A percentile compares a stretch with the other conserved stretches of the same genome.
Conservation (phyloP, 2,329 filamentous ascomycete species). For the Rachicladosporium sp. region DNA sequence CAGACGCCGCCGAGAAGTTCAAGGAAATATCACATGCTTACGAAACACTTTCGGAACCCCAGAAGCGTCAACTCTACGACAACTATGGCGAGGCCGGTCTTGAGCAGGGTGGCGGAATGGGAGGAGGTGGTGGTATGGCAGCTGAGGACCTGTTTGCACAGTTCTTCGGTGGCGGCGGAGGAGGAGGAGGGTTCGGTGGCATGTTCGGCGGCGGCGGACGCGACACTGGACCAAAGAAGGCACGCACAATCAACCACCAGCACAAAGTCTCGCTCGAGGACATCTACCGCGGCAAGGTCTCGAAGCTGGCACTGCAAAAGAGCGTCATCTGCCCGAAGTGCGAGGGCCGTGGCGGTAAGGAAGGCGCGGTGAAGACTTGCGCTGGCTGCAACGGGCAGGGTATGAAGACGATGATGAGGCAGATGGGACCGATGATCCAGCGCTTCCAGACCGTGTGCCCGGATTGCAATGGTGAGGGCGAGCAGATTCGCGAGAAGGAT, state of each 20-base stretch:
- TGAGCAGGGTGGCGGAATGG: conserved; percentile 62
- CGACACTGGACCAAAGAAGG: conserved; percentile 74
- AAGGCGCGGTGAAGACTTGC: conserved; percentile 92
- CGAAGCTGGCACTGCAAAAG: conserved; percentile 92
- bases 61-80: conserved; percentile 88
- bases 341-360: conserved; percentile 88
- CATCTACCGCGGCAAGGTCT: conserved; percentile 95
- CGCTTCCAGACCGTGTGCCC: conserved; percentile 98
- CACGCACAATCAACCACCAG: conserved; percentile 91
- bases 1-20: conserved; percentile 91
- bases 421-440: conserved; percentile 99
- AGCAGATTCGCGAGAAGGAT: conserved; percentile 93
- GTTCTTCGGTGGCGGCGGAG: conserved; percentile 71
- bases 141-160: conserved; percentile 93
- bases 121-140: conserved; percentile 70
- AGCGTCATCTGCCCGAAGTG: conserved; percentile 95
- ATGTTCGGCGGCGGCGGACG: conserved; percentile 67
- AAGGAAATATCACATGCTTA: conserved; percentile 95
- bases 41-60: conserved; percentile 80
- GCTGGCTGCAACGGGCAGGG: conserved; percentile 80
- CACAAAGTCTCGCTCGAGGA: conserved; percentile 98
- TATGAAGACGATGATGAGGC: conserved; percentile 99
- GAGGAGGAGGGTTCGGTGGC: conserved; percentile 57
- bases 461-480: conserved; percentile 94
- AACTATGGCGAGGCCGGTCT: conserved; percentile 96